Conservation (phyloP, 441 rosid species). For the Erodium trifolium region DNA sequence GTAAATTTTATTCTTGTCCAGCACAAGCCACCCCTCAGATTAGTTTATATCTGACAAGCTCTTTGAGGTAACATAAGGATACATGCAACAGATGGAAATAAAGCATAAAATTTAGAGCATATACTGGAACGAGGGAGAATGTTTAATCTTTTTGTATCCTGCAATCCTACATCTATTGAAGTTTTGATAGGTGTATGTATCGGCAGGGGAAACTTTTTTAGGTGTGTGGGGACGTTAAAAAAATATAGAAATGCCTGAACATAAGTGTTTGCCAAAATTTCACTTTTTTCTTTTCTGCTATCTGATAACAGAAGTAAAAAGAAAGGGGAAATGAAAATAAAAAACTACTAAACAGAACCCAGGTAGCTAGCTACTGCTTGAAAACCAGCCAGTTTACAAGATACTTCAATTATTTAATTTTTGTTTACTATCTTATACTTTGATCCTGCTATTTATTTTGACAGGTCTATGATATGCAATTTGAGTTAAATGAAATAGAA, state of each 20-base stretch:
- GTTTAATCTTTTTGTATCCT: neutral
- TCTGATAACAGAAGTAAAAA: neutral
- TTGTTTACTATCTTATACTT: neutral
- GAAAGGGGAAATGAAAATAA: neutral
- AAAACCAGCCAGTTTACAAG: neutral
- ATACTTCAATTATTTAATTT: conserved; percentile 1
- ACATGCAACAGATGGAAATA: neutral
- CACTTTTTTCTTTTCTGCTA: neutral
- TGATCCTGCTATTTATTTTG: conserved; percentile 6
- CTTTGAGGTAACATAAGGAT: neutral
- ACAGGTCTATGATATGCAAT: conserved; percentile 96
- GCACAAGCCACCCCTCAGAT: neutral
- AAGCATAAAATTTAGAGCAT: neutral
- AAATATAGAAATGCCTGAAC: neutral
- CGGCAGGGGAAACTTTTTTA: conserved; percentile 1
- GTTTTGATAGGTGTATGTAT: conserved; percentile 2
- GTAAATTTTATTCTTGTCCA: neutral
- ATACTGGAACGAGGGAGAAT: neutral
- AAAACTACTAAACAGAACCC: neutral
- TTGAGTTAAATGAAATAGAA: conserved; percentile 96
- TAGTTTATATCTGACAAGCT: neutral
- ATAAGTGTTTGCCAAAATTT: neutral
- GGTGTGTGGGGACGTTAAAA: neutral
- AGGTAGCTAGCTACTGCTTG: neutral
- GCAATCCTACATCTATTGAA: neutral